phyloP scores from a whole-genome alignment of 805 yeast genomes.

The Jamesozyma hellenica region DNA sequence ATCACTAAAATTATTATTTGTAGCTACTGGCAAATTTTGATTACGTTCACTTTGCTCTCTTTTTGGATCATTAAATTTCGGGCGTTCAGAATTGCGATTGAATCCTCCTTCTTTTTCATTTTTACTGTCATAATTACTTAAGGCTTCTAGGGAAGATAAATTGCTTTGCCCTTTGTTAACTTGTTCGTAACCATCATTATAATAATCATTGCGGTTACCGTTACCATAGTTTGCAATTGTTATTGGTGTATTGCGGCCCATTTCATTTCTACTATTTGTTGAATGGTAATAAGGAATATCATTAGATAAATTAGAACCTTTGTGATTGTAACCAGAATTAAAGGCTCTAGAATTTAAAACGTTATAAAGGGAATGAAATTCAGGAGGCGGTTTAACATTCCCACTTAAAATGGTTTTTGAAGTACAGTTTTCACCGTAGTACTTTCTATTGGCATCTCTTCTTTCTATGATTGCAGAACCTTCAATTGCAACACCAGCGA shows the following conservation, averaged over 20 bases:
- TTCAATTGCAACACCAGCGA: constrained; percentile 95
- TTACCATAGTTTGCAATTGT: background rate
- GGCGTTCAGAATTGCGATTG: background rate
- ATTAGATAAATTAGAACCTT: too few relatives aligned
- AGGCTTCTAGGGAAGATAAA: too few relatives aligned
- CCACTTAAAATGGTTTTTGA: constrained; percentile 79
- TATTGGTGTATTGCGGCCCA: too few relatives aligned
- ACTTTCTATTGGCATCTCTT: constrained; percentile 92
- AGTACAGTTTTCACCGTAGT: constrained; percentile 80
- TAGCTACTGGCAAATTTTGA: too few relatives aligned
- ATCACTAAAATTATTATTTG: too few relatives aligned
- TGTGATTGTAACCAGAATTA: constrained; percentile 50
- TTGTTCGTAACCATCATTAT: constrained; percentile 20
- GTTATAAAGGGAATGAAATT: constrained; percentile 74
- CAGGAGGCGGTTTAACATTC: constrained; percentile 80
- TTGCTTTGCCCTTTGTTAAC: too few relatives aligned
- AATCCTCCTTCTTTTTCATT: too few relatives aligned
- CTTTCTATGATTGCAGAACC: constrained; percentile 96
- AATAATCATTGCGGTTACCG: constrained; percentile 4
- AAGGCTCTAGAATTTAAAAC: constrained; percentile 81
- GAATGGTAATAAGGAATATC: too few relatives aligned
- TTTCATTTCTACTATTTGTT: too few relatives aligned
- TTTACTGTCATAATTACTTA: too few relatives aligned
- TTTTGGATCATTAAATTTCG: background rate
- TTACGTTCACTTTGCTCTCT: background rate